phyloP scores from a whole-genome alignment of 2,329 filamentous ascomycete species.

The Colletotrichum orchidophilum region DNA sequence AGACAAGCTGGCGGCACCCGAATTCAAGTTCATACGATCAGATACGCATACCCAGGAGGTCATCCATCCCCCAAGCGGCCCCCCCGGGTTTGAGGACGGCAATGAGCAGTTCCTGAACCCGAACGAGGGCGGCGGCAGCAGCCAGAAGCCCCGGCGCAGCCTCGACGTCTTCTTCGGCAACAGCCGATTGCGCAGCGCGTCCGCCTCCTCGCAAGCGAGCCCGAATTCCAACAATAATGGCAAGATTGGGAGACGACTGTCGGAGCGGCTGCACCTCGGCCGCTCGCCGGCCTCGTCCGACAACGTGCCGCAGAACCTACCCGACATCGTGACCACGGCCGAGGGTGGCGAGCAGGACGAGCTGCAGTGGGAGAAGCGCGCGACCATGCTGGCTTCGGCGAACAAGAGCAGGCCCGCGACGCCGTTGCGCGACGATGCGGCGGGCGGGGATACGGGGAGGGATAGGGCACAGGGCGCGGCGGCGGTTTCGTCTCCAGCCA shows the following conservation, averaged over 20 bases:
- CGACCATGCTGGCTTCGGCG: conserved; percentile 83
- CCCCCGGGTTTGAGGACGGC: conserved; percentile 34
- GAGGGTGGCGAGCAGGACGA: conserved; percentile 61
- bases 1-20: conserved; percentile 53
- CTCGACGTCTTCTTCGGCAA: conserved; percentile 55
- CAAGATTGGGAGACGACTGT: conserved; percentile 60
- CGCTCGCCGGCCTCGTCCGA: conserved; percentile 69
- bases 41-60: conserved; percentile 84
- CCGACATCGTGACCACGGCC: conserved; percentile 69
- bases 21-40: conserved; percentile 85
- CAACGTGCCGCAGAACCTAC: conserved; percentile 82
- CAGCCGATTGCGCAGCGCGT: conserved; percentile 58
- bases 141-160: conserved; percentile 50
- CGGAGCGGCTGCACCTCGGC: conserved; percentile 75
- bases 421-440: conserved; percentile 39
- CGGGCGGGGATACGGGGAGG: conserved; percentile 19
- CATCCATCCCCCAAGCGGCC: conserved; percentile 71
- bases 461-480: conserved; percentile 33
- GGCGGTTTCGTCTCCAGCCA: conserved; percentile 58
- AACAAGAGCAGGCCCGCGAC: conserved; percentile 59
- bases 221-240: conserved; percentile 45
- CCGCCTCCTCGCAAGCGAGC: conserved; percentile 53
- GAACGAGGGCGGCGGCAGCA: conserved; percentile 39
- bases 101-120: conserved; percentile 39
- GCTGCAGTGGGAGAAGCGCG: conserved; percentile 90